These are phyloP conservation scores for Trichoderma simmonsii DNA, from an alignment of 2,329 filamentous ascomycete genomes.

Conservation along the genomic window DNA sequence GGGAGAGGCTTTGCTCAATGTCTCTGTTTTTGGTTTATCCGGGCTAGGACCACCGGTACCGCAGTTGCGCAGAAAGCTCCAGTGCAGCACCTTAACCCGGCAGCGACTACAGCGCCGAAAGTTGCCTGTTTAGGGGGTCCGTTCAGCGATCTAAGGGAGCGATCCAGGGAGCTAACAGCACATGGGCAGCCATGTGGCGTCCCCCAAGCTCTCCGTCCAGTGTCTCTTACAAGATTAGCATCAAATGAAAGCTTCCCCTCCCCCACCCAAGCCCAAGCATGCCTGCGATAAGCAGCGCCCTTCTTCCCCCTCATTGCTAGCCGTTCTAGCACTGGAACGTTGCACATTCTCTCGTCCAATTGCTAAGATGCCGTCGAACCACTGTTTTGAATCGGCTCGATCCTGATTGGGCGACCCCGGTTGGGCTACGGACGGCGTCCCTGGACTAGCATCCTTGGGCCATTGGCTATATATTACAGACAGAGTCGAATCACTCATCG, in stretches of 20 bases:
- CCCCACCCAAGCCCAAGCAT: conserved; percentile 1
- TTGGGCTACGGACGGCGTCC: not conserved
- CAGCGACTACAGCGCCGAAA: not conserved
- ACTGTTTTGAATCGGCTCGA: conserved; percentile 2
- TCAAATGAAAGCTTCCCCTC: not conserved
- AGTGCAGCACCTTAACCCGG: not conserved
- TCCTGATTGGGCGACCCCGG: not conserved
- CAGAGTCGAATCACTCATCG: too few relatives aligned
- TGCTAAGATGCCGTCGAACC: not conserved
- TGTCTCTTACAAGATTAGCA: not conserved
- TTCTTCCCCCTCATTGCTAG: conserved; percentile 17
- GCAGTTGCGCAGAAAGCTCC: not conserved
- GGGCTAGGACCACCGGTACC: not conserved
- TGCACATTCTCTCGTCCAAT: conserved; percentile 21
- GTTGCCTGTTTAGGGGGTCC: not conserved
- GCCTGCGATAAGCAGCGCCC: not conserved
- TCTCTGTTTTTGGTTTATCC: not conserved
- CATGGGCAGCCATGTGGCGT: conserved; percentile 4
- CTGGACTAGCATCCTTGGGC: not conserved
- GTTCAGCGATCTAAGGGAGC: not conserved
- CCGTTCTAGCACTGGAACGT: conserved; percentile 29
- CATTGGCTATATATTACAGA: not conserved
- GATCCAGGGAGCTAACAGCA: not conserved
- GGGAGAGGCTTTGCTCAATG: not conserved
- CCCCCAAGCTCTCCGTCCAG: not conserved